Evolutionary conservation across 2,329 filamentous ascomycete species (phyloP).

Genomic region (Pezicula carpinea): DNA sequence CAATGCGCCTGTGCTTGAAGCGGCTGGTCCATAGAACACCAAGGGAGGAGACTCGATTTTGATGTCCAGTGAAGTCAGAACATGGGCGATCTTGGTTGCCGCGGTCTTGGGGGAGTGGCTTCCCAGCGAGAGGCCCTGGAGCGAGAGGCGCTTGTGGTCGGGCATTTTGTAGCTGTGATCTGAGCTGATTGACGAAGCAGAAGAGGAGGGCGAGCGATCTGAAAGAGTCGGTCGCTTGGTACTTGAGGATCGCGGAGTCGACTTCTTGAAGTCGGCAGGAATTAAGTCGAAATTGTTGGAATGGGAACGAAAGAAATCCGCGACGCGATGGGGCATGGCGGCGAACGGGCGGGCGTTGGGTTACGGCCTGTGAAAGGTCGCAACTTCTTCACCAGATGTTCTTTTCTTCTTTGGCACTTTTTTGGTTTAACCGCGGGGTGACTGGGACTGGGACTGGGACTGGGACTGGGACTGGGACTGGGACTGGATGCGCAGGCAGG

Average conservation of each 20-base stretch:
- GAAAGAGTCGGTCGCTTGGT: constrained; percentile 9
- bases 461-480: no score
- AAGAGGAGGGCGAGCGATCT: constrained; percentile 12
- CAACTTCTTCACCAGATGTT: no score
- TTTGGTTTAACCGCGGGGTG: no score
- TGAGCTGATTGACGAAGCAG: constrained; percentile 13
- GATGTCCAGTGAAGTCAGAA: constrained; percentile 32
- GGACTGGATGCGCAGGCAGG: no score
- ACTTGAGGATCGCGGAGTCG: constrained; percentile 10
- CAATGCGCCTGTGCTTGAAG: constrained; percentile 75
- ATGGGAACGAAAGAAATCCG: constrained; percentile 21
- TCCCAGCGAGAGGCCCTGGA: background rate
- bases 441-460: no score
- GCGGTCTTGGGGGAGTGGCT: background rate
- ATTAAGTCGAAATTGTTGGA: constrained; percentile 10
- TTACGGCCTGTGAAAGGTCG: no score
- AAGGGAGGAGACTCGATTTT: constrained; percentile 82
- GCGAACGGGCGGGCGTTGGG: background rate
- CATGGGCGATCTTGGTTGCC: constrained; percentile 3
- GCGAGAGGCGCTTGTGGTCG: constrained; percentile 8
- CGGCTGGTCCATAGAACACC: constrained; percentile 73
- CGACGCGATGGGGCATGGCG: constrained; percentile 21
- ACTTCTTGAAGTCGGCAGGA: constrained; percentile 17
- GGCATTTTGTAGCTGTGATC: constrained; percentile 9
- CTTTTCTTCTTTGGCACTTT: no score